These are phyloP conservation scores for Sporobolus alterniflorus DNA, from an alignment of 202 grass and related monocot species.

Conservation along the genomic window DNA sequence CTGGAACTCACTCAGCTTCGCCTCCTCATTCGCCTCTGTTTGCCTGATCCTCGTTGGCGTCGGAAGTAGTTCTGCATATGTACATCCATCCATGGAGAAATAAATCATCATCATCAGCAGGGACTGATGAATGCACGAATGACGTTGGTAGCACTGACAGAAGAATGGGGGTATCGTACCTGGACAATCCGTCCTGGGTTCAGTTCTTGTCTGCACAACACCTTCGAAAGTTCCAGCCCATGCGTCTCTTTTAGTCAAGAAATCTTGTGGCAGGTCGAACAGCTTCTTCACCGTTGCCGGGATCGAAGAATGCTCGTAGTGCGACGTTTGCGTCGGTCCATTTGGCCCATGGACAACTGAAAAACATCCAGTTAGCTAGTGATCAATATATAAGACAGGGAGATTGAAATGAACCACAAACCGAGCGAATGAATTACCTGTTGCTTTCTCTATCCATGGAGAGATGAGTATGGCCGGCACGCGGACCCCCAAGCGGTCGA, in stretches of 20 bases:
- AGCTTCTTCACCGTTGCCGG: conserved; percentile 86
- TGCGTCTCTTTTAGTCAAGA: conserved; percentile 76
- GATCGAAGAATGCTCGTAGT: conserved; percentile 94
- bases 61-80: conserved; percentile 69
- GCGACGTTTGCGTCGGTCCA: conserved; percentile 78
- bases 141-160: no score
- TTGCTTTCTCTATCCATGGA: conserved; percentile 87
- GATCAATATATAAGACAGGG: no score
- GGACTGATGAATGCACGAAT: no score
- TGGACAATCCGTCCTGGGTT: conserved; percentile 87
- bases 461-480: conserved; percentile 90
- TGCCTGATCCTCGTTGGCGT: conserved; percentile 69
- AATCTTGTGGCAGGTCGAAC: conserved; percentile 70
- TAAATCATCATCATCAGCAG: background rate
- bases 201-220: conserved; percentile 56
- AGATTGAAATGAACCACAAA: no score
- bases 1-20: conserved; percentile 92
- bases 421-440: no score
- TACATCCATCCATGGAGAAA: background rate
- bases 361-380: no score
- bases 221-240: conserved; percentile 97
- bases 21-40: conserved; percentile 85
- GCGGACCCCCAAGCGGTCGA: conserved; percentile 73
- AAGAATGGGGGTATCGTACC: conserved; percentile 24
- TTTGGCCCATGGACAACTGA: conserved; percentile 75